Evolutionary conservation across 2,329 filamentous ascomycete genomes (phyloP).

Genomic region (Diatrype stigma): DNA sequence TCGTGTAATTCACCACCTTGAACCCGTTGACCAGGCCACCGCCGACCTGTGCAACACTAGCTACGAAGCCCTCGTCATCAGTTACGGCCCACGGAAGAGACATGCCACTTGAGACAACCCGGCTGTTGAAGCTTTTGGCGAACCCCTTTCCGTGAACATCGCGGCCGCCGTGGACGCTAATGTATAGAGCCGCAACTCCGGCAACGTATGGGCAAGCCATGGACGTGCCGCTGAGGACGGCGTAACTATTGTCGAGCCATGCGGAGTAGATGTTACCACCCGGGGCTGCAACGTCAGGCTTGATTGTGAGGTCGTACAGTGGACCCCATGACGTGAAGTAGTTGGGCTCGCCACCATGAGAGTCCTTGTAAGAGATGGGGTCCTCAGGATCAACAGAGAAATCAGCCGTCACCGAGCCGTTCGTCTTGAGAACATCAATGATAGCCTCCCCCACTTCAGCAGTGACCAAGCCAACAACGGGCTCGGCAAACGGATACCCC

Average conservation of each 20-base stretch:
- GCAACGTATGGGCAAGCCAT: conserved; percentile 46
- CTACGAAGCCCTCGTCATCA: conserved; percentile 16
- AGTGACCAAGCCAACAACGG: conserved; percentile 18
- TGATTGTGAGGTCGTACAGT: conserved; percentile 37
- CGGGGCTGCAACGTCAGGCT: conserved; percentile 39
- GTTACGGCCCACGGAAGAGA: conserved; percentile 22
- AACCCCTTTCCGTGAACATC: conserved; percentile 26
- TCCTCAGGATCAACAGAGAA: conserved; percentile 24
- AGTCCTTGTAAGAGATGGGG: conserved; percentile 17
- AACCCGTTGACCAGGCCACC: conserved; percentile 38
- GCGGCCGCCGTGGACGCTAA: conserved; percentile 29
- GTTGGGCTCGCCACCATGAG: conserved; percentile 31
- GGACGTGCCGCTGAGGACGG: conserved; percentile 42
- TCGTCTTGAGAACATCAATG: conserved; percentile 20
- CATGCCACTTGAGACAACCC: conserved; percentile 30
- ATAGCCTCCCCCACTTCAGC: conserved; percentile 21
- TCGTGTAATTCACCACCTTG: conserved; percentile 35
- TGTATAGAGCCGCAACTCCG: conserved; percentile 35
- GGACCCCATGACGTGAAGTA: conserved; percentile 40
- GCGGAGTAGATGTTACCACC: conserved; percentile 43
- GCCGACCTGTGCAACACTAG: conserved; percentile 36
- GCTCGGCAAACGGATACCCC: conserved; percentile 5
- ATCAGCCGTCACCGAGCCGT: conserved; percentile 25
- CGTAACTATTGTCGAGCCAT: conserved; percentile 31
- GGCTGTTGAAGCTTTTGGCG: conserved; percentile 22